Evolutionary conservation across 2,329 filamentous ascomycete species (phyloP).

Genomic region (Fusarium fracticaudum): DNA sequence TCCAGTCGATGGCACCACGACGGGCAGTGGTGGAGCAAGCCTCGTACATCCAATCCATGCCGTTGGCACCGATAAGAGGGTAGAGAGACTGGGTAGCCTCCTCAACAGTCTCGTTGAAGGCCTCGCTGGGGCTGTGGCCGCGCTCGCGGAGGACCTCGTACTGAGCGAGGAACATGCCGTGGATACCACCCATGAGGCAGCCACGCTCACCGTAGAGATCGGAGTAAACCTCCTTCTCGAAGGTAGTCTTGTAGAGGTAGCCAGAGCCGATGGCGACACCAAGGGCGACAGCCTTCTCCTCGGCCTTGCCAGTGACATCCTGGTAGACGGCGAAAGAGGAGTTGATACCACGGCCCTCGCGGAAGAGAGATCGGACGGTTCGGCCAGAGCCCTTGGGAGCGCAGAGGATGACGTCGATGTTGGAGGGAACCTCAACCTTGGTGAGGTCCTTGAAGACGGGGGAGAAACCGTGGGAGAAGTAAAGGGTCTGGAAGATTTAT

Average conservation of each 20-base stretch:
- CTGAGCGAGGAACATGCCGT: slow-evolving; percentile 99
- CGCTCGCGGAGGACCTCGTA: slow-evolving; percentile 99
- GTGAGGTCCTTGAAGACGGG: slow-evolving; percentile 99
- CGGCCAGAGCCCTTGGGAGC: slow-evolving; percentile 99
- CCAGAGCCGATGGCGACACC: slow-evolving; percentile 97
- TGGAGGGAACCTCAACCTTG: slow-evolving; percentile 94
- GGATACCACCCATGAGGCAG: slow-evolving; percentile 99
- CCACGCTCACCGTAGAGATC: slow-evolving; percentile 99
- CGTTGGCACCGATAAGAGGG: slow-evolving; percentile 95
- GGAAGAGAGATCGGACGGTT: slow-evolving; percentile 98
- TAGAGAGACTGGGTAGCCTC: slow-evolving; percentile 98
- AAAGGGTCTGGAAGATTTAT: slow-evolving; percentile 77
- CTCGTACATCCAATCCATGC: slow-evolving; percentile 99
- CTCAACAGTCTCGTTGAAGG: slow-evolving; percentile 99
- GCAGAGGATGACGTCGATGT: slow-evolving; percentile 99
- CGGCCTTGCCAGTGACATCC: slow-evolving; percentile 96
- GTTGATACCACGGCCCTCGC: slow-evolving; percentile 99
- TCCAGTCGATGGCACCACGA: slow-evolving; percentile 99
- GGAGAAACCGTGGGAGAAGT: slow-evolving; percentile 99
- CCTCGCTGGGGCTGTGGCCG: slow-evolving; percentile 96
- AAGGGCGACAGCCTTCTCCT: slow-evolving; percentile 97
- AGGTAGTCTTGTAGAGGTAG: slow-evolving; percentile 99
- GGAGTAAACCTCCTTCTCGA: slow-evolving; percentile 99
- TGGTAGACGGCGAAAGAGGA: slow-evolving; percentile 98
- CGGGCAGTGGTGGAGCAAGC: slow-evolving; percentile 99